Base-by-base conservation (phyloP, 345 rosid genomes). In the Schrenkiella parvula region DNA sequence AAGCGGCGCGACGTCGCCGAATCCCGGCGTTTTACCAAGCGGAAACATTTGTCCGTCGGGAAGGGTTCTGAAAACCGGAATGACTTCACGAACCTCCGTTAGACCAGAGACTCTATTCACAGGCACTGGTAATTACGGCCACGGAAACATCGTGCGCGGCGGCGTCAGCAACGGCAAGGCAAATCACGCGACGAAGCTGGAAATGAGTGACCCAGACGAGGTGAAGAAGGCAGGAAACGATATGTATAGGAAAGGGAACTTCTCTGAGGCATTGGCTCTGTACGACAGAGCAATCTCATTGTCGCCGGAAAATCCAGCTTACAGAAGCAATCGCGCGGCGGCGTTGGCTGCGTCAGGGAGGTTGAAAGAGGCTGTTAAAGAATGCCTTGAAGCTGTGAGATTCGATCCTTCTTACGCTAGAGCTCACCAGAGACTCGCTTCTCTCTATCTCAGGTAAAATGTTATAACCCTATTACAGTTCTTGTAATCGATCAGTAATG, bases 41-140 rank as follows among this genome's bases (percentile, higher is more conserved):
- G 99, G 99, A 11, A 95, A 95, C 84, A 95, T 95, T 23, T 95
- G 96, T 48, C 97, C 93, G 0, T 89, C 99, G 6, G 99, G 99
- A 1, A 86, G 81, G 79, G 91, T 95, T 79, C 70, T 80, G 6
- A 91, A 88, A 78, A 76, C 89, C 32, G 84, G 79, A 23, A 80
- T 85, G 70, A 72, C 84, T 55, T 28, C 70, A 32, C 82, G 92
- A 65, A 68, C 75, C 21, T 71, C 88, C 10, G 86, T 68, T 63
- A 78, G 73, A 64, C 59, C 89, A 1, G 92, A 89, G 23, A 86
- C 84, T 18, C 77, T 95, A 63, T 88, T 84, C 46, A 79, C 84
- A 3, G 93, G 98, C 2, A 81, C 82, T 0, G 98, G 87, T 3
- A 84, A 89, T 69, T 95, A 95, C 77, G 99, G 99, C 19, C 98